These are phyloP conservation scores for Podospora didyma DNA, from an alignment of 495 filamentous ascomycete genomes.

Conservation along the genomic window DNA sequence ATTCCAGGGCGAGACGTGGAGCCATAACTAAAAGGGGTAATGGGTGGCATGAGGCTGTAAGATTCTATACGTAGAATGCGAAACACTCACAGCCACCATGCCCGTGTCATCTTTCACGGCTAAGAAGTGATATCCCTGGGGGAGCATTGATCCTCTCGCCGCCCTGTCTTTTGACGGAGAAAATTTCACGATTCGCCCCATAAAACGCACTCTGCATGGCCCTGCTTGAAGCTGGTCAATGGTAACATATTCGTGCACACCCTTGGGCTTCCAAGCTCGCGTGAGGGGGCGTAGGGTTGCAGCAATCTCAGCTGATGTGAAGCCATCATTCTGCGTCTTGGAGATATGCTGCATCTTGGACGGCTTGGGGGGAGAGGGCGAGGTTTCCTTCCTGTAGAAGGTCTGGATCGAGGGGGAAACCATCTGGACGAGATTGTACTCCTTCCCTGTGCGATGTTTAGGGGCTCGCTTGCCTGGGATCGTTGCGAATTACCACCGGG, in stretches of 20 bases:
- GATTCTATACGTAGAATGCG: no score
- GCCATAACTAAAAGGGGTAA: no score
- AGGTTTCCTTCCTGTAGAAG: slow-evolving; percentile 42
- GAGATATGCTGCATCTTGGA: not conserved
- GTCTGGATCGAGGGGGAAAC: slow-evolving; percentile 45
- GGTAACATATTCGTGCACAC: slow-evolving; percentile 44
- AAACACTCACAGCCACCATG: slow-evolving; percentile 44
- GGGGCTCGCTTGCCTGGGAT: no score
- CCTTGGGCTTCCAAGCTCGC: slow-evolving; percentile 50
- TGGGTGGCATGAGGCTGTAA: no score
- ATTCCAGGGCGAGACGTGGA: not conserved
- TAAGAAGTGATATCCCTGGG: slow-evolving; percentile 48
- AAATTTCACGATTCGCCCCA: slow-evolving; percentile 58
- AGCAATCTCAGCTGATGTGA: slow-evolving; percentile 2
- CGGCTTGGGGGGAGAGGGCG: not conserved
- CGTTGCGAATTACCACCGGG: no score
- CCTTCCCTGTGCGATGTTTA: not conserved
- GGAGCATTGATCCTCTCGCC: slow-evolving; percentile 16
- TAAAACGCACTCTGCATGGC: slow-evolving; percentile 47
- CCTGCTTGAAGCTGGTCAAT: slow-evolving; percentile 53
- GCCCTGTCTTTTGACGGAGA: slow-evolving; percentile 38
- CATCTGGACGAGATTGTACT: not conserved
- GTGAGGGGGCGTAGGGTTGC: slow-evolving; percentile 12
- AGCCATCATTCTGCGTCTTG: not conserved
- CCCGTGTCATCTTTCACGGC: slow-evolving; percentile 57